Conservation (phyloP, 2,329 filamentous ascomycete species). For the Cladophialophora bantiana region DNA sequence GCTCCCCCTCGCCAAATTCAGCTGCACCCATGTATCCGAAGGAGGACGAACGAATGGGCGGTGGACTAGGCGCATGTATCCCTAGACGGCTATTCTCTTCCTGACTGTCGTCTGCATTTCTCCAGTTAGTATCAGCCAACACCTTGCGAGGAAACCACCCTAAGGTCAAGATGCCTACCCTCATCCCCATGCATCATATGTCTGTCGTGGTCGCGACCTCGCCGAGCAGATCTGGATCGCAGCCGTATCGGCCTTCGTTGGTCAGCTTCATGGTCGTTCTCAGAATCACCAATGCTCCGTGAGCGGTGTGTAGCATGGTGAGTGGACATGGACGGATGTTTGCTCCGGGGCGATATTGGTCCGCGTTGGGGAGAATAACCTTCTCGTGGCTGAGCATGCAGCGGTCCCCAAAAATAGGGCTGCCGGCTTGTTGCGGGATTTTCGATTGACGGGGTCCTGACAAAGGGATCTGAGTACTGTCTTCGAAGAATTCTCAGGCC, state of each 20-base stretch:
- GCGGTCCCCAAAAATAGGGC: constrained; percentile 10
- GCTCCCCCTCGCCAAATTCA: constrained; percentile 11
- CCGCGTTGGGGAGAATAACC: constrained; percentile 31
- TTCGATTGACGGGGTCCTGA: constrained; percentile 3
- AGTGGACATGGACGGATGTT: background rate
- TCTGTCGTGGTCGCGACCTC: constrained; percentile 9
- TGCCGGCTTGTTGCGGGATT: constrained; percentile 10
- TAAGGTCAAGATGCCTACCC: constrained; percentile 9
- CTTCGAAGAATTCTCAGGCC: constrained; percentile 18
- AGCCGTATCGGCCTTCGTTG: constrained; percentile 1
- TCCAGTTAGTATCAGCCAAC: background rate
- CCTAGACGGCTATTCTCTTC: constrained; percentile 4
- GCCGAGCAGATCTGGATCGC: constrained; percentile 19
- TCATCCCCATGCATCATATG: background rate
- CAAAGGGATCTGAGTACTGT: constrained; percentile 22
- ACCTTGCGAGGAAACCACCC: background rate
- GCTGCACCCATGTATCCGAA: constrained; percentile 14
- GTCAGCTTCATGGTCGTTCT: background rate
- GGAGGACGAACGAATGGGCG: constrained; percentile 25
- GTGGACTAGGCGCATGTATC: constrained; percentile 25
- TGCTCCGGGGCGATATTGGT: background rate
- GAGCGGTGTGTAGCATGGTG: background rate
- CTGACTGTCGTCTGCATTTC: constrained; percentile 14
- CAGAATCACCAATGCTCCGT: constrained; percentile 1
- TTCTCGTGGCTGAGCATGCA: background rate